phyloP scores from a whole-genome alignment of 2,329 filamentous ascomycete species.

The Whalleya microplaca region DNA sequence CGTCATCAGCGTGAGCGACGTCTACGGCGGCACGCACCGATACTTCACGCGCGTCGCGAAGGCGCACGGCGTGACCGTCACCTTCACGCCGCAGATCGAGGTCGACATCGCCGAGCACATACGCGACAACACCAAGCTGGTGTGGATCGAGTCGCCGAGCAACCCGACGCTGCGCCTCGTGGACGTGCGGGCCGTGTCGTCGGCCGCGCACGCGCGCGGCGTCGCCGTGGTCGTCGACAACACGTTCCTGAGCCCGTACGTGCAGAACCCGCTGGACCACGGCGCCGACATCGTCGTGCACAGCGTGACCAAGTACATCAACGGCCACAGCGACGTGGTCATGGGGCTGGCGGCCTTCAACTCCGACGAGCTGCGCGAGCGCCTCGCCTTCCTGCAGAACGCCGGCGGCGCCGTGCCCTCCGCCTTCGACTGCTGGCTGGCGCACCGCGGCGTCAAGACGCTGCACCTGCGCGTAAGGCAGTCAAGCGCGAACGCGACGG shows the following conservation, averaged over 20 bases:
- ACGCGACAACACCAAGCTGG: constrained; percentile 83
- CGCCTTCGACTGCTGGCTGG: constrained; percentile 96
- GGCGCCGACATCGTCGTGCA: constrained; percentile 97
- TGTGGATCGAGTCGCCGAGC: constrained; percentile 96
- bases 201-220: constrained; percentile 81
- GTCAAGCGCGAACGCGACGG: constrained; percentile 78
- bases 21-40: constrained; percentile 96
- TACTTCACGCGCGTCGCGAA: constrained; percentile 98
- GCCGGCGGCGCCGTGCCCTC: constrained; percentile 95
- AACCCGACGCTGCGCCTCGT: constrained; percentile 94
- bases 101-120: constrained; percentile 85
- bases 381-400: constrained; percentile 91
- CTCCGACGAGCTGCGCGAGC: constrained; percentile 74
- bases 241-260: constrained; percentile 94
- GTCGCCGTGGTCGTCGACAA: constrained; percentile 99
- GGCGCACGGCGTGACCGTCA: constrained; percentile 91
- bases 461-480: constrained; percentile 90
- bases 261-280: constrained; percentile 94
- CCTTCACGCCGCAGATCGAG: constrained; percentile 92
- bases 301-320: constrained; percentile 99
- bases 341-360: constrained; percentile 99
- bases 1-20: constrained; percentile 94
- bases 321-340: constrained; percentile 93
- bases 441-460: constrained; percentile 95
- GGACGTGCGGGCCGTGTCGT: constrained; percentile 85